Evolutionary conservation across 129 eudicot genomes (phyloP), one percentile per base, ranked within the genome.

Genomic region (Pulicaria dysenterica): DNA sequence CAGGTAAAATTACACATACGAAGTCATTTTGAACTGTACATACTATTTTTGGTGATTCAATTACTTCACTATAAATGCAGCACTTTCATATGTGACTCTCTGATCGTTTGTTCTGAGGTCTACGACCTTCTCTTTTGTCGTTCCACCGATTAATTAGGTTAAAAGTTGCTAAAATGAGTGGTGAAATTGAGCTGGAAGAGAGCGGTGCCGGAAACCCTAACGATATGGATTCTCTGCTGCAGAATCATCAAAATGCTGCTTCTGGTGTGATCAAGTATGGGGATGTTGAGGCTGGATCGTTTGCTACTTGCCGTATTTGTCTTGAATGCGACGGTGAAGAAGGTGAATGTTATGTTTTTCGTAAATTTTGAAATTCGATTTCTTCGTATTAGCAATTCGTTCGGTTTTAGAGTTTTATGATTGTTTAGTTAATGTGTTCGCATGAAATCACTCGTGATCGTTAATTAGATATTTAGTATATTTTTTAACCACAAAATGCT

Each of bases 281-380:
- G 14, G 89, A 90, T 65, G 53, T 82, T 67, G 97, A 91, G 80
- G 80, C 86, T 56, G 92, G 84, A 46, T 75, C 82, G n/a, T 43
- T 77, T 36, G 79, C 80, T 43, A 75, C 70, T 65, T 91, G 97
- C 69, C 87, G 97, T 67, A 91, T 88, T 78, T 91, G 97, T 74
- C 95, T 91, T 64, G 90, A 88, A 54, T 80, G 84, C 58, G 97
- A 88, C 73, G 89, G 83, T 0, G 85, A 87, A 15, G 86, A 81
- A 74, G 92, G 95, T 91, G 34, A 54, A 19, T 79, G 4, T 71
- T 11, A 9, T 71, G 38, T 53, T 6, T 19, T 57, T 65, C 15
- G 5, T 37, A 1, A 16, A 4, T 40, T 45, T 4, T 57, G 9
- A 58, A 36, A 17, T 73, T 53, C 55, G 42, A 73, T 37, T 48